Conservation (phyloP, 306 rosid species). For the Begonia masoniana region DNA sequence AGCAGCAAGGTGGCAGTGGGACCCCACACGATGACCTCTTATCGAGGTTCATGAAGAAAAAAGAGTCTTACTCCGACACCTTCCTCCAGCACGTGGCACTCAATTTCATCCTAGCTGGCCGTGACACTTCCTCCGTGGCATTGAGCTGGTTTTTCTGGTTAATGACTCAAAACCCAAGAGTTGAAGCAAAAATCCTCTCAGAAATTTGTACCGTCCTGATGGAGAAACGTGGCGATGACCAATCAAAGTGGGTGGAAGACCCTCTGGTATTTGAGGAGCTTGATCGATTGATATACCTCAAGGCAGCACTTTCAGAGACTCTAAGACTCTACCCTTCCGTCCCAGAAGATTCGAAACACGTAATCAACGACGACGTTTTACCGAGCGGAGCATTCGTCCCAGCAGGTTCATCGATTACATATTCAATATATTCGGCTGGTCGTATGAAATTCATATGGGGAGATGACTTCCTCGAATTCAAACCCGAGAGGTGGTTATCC, state of each 20-base stretch:
- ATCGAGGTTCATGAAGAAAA: slow-evolving; percentile 80
- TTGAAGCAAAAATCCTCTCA: slow-evolving; percentile 48
- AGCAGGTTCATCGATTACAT: slow-evolving; percentile 47
- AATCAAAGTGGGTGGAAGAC: slow-evolving; percentile 38
- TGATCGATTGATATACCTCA: slow-evolving; percentile 59
- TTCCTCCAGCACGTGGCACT: slow-evolving; percentile 79
- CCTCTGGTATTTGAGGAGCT: slow-evolving; percentile 73
- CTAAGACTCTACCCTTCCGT: slow-evolving; percentile 81
- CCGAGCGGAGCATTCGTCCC: slow-evolving; percentile 61
- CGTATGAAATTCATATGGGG: slow-evolving; percentile 90
- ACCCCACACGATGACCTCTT: slow-evolving; percentile 52
- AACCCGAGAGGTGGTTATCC: slow-evolving; percentile 75
- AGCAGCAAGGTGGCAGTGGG: slow-evolving; percentile 7
- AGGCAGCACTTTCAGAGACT: slow-evolving; percentile 68
- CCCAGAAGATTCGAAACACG: slow-evolving; percentile 79
- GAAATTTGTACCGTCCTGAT: slow-evolving; percentile 54
- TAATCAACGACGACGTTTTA: slow-evolving; percentile 46
- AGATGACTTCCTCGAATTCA: slow-evolving; percentile 72
- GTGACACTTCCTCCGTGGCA: slow-evolving; percentile 82
- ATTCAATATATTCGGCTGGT: slow-evolving; percentile 62
- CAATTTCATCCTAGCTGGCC: slow-evolving; percentile 91
- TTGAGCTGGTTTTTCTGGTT: slow-evolving; percentile 87
- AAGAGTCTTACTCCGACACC: slow-evolving; percentile 44
- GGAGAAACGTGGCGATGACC: slow-evolving; percentile 56
- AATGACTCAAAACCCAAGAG: slow-evolving; percentile 31